These are phyloP conservation scores for Gardenia jasminoides DNA, from an alignment of 257 asterid species.

Conservation along the genomic window DNA sequence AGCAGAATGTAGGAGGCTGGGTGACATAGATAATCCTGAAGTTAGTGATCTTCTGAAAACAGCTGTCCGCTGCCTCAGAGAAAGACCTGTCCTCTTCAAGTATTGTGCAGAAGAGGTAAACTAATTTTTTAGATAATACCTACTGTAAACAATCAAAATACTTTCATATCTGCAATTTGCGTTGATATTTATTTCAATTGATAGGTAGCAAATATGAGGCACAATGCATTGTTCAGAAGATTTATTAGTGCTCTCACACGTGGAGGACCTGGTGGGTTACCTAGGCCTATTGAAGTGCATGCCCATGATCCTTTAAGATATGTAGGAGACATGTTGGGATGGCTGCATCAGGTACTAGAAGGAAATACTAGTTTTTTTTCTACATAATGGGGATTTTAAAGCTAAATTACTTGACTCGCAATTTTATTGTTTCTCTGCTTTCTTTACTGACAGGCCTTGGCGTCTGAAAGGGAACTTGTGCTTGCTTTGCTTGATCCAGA, in stretches of 20 bases:
- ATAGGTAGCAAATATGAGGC: conserved; percentile 99
- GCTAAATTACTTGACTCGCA: background rate
- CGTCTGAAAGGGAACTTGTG: conserved; percentile 98
- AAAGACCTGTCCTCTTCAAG: conserved; percentile 94
- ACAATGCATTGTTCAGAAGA: conserved; percentile 94
- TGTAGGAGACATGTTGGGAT: conserved; percentile 98
- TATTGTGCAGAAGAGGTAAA: conserved; percentile 97
- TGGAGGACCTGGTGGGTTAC: conserved; percentile 98
- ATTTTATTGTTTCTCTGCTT: conserved; percentile 6
- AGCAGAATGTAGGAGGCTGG: conserved; percentile 89
- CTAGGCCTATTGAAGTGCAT: conserved; percentile 98
- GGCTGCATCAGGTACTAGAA: conserved; percentile 86
- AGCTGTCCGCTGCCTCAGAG: conserved; percentile 91
- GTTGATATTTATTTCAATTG: conserved; percentile 19
- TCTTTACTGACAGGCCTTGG: conserved; percentile 68
- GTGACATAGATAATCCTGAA: conserved; percentile 94
- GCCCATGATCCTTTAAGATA: conserved; percentile 99
- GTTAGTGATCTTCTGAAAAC: conserved; percentile 84
- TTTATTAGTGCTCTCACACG: conserved; percentile 99
- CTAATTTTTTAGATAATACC: conserved; percentile 19
- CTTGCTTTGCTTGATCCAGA: conserved; percentile 92
- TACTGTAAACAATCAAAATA: conserved; percentile 2
- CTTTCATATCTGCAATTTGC: conserved; percentile 7
- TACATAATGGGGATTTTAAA: conserved; percentile 8
- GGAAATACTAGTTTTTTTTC: background rate